A percentile compares a stretch with the other conserved stretches of the same genome.
Conservation (phyloP, 179 eudicot species). For the Gypsophila paniculata region DNA sequence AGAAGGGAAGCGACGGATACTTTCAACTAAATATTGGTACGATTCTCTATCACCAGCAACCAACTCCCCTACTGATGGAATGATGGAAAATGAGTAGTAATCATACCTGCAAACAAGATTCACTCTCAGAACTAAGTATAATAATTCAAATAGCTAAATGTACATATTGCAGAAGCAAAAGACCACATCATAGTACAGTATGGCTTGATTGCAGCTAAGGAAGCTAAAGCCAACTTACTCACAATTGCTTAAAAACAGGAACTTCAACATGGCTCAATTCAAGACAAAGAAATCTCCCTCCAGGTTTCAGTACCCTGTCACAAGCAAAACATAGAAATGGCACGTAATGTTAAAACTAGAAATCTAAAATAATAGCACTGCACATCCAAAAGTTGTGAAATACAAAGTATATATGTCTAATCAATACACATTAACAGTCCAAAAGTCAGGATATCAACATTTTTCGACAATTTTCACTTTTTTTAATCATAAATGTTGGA, state of each 20-base stretch:
- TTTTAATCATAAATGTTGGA: background rate
- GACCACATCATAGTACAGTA: slow-evolving; percentile 4
- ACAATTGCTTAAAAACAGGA: slow-evolving; percentile 77
- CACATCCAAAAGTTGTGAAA: background rate
- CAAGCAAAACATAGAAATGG: slow-evolving; percentile 20
- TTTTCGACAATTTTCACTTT: background rate
- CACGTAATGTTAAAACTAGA: background rate
- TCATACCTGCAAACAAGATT: slow-evolving; percentile 60
- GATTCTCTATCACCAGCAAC: slow-evolving; percentile 86
- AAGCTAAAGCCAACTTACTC: slow-evolving; percentile 22
- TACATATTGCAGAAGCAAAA: background rate
- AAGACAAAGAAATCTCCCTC: slow-evolving; percentile 95
- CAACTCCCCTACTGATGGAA: slow-evolving; percentile 74
- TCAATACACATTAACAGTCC: slow-evolving; percentile 4
- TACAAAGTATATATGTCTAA: background rate
- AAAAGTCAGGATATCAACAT: background rate
- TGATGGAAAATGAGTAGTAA: slow-evolving; percentile 73
- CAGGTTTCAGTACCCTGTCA: slow-evolving; percentile 72
- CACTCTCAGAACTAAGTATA: background rate
- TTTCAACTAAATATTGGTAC: slow-evolving; percentile 89
- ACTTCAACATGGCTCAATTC: slow-evolving; percentile 87
- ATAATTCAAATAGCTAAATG: background rate
- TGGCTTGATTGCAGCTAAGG: slow-evolving; percentile 1
- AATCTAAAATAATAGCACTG: background rate
- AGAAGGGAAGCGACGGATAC: slow-evolving; percentile 76